Conservation (phyloP, 306 rosid genomes). For the Prunus mume region DNA sequence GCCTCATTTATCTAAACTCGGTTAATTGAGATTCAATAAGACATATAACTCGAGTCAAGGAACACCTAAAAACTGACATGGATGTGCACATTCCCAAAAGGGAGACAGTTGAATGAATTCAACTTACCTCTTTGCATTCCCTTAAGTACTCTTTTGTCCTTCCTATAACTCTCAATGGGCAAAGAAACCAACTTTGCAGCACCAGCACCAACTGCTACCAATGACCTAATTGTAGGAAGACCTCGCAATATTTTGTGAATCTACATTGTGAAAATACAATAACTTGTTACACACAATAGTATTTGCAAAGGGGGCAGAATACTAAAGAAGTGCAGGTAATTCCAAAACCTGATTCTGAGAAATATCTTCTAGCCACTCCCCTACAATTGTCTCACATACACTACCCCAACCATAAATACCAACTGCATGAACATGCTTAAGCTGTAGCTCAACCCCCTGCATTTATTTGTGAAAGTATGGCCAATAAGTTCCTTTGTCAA, state of each 20-base stretch:
- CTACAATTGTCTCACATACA: conserved; percentile 75
- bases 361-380: conserved; percentile 94
- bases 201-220: conserved; percentile 80
- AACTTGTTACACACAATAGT: conserved; percentile 8
- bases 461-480: conserved; percentile 25
- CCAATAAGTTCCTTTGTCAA: conserved; percentile 20
- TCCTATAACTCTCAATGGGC: conserved; percentile 88
- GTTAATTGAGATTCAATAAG: background rate
- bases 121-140: conserved; percentile 94
- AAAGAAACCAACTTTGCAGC: conserved; percentile 86
- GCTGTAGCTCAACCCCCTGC: conserved; percentile 91
- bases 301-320: conserved; percentile 23
- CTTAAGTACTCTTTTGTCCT: conserved; percentile 84
- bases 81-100: background rate
- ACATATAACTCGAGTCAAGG: background rate
- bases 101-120: background rate
- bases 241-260: conserved; percentile 77
- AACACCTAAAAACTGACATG: background rate
- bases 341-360: conserved; percentile 83
- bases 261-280: conserved; percentile 36
- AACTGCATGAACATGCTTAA: conserved; percentile 79
- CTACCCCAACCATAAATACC: conserved; percentile 95
- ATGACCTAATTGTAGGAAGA: conserved; percentile 79
- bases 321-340: conserved; percentile 20
- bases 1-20: background rate